Conservation (phyloP, 2,329 filamentous ascomycete species). For the Hymenotorrendiella dingleyae region DNA sequence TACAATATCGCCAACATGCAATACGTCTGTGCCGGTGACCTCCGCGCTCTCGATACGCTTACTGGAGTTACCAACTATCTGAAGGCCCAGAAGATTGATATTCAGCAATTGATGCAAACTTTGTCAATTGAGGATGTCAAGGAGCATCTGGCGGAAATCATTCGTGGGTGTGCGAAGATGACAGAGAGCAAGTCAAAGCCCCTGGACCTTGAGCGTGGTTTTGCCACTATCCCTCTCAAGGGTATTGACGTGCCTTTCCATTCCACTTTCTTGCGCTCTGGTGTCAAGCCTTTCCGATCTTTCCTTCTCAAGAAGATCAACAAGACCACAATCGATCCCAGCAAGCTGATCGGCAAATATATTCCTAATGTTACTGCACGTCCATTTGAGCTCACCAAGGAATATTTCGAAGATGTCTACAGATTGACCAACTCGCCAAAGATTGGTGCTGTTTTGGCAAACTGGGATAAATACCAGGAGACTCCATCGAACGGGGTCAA, state of each 20-base stretch:
- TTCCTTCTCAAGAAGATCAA: constrained; percentile 99
- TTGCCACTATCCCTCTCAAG: constrained; percentile 92
- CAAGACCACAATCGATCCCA: constrained; percentile 96
- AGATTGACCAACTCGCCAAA: constrained; percentile 66
- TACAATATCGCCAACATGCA: constrained; percentile 73
- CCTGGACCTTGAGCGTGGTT: constrained; percentile 85
- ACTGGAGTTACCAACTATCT: constrained; percentile 78
- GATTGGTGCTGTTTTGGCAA: constrained; percentile 31
- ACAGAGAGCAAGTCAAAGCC: constrained; percentile 86
- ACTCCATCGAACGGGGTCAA: constrained; percentile 25
- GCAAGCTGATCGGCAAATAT: constrained; percentile 96
- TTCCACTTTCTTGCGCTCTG: constrained; percentile 93
- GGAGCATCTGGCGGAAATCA: constrained; percentile 82
- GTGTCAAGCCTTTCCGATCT: constrained; percentile 96
- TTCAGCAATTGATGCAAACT: constrained; percentile 83
- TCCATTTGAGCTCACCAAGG: constrained; percentile 92
- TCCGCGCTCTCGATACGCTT: constrained; percentile 65
- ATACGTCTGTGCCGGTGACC: constrained; percentile 66
- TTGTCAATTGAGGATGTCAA: constrained; percentile 87
- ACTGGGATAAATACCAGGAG: constrained; percentile 33
- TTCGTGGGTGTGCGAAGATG: constrained; percentile 78
- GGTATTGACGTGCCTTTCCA: constrained; percentile 99
- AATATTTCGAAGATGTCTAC: constrained; percentile 99
- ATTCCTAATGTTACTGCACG: constrained; percentile 97
- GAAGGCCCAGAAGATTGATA: constrained; percentile 95